These are phyloP conservation scores for Dicorynia guianensis DNA, from an alignment of 306 rosid species.

Conservation along the genomic window DNA sequence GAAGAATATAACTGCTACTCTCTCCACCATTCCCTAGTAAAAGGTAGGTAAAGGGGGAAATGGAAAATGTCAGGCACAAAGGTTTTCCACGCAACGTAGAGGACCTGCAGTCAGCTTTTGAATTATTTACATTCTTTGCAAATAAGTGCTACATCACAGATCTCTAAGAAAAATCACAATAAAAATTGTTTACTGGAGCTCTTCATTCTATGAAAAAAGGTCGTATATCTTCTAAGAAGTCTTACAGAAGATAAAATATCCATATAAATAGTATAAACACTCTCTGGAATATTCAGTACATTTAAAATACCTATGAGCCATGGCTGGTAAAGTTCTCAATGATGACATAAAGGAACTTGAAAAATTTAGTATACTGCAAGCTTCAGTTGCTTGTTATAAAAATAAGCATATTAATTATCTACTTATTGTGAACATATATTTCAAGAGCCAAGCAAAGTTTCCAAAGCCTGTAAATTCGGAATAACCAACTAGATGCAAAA, in stretches of 20 bases:
- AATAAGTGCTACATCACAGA: constrained; percentile 18
- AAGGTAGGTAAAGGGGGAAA: constrained; percentile 20
- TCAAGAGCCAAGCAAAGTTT: background rate
- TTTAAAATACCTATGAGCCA: too few relatives aligned
- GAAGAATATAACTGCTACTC: constrained; percentile 80
- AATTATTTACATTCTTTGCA: constrained; percentile 19
- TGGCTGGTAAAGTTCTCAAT: too few relatives aligned
- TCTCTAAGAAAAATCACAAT: constrained; percentile 9
- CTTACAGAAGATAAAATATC: constrained; percentile 1
- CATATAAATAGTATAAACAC: background rate
- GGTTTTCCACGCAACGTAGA: background rate
- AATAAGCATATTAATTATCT: background rate
- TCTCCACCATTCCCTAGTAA: constrained; percentile 81
- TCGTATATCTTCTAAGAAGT: constrained; percentile 2
- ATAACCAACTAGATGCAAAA: background rate
- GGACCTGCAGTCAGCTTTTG: constrained; percentile 10
- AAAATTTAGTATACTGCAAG: constrained; percentile 5
- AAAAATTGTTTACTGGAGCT: constrained; percentile 19
- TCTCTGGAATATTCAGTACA: too few relatives aligned
- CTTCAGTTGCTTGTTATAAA: background rate
- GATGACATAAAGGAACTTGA: constrained; percentile 13
- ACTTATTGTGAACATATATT: background rate
- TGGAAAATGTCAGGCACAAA: background rate
- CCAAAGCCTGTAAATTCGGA: background rate
- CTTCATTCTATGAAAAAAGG: background rate